A percentile compares a stretch with the other conserved stretches of the same genome.
Conservation (phyloP, 1,284 basidiomycete genomes). For the Fomitopsis schrenkii region DNA sequence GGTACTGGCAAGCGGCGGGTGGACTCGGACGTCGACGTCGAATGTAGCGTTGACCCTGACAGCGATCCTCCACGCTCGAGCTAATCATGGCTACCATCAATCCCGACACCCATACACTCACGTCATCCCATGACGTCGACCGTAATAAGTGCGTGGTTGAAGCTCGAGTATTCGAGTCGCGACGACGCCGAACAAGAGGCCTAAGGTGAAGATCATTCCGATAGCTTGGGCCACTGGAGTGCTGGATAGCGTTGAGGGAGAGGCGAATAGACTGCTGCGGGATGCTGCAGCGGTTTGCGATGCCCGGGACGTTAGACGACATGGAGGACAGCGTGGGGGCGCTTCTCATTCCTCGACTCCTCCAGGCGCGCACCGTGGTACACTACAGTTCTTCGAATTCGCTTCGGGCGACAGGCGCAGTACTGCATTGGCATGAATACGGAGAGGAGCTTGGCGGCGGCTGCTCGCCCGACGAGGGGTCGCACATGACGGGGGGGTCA, state of each 20-base stretch:
- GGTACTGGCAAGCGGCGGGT: too few species aligned
- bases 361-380: not conserved
- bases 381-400: not conserved
- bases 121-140: too few species aligned
- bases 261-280: not conserved
- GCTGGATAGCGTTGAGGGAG: not conserved
- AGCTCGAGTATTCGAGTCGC: too few species aligned
- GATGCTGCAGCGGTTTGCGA: not conserved
- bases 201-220: too few species aligned
- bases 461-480: not conserved
- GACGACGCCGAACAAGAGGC: too few species aligned
- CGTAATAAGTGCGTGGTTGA: too few species aligned
- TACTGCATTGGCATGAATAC: not conserved
- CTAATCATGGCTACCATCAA: too few species aligned
- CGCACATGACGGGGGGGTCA: not conserved
- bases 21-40: too few species aligned
- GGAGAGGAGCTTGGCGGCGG: not conserved
- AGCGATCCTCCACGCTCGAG: too few species aligned
- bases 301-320: not conserved
- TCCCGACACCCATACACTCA: too few species aligned
- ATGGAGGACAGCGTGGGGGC: not conserved
- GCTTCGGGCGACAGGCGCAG: not conserved
- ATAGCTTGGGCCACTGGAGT: too few species aligned
- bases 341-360: not conserved
- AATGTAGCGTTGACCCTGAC: too few species aligned